phyloP scores from a whole-genome alignment of 495 filamentous ascomycete genomes.

The Aspergillus leporis region DNA sequence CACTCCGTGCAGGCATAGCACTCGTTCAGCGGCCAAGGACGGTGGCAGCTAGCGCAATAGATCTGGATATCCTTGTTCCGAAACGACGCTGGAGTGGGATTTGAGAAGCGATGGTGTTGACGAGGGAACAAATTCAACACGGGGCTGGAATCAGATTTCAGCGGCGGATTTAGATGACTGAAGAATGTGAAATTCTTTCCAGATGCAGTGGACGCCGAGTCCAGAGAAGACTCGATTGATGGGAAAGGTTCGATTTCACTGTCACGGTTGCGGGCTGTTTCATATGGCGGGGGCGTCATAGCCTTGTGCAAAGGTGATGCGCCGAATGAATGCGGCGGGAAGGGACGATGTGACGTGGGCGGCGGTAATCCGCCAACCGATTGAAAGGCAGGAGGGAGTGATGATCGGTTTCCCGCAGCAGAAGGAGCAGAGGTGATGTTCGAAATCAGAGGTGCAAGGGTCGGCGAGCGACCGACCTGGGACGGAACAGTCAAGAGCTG shows the following conservation, averaged over 20 bases:
- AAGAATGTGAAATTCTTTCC: conserved; percentile 68
- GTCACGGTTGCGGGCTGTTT: conserved; percentile 52
- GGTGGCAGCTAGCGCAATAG: conserved; percentile 82
- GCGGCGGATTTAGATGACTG: conserved; percentile 41
- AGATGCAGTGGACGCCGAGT: conserved; percentile 51
- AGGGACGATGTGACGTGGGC: conserved; percentile 46
- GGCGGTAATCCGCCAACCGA: conserved; percentile 35
- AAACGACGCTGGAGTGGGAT: conserved; percentile 46
- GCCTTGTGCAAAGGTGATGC: conserved; percentile 85
- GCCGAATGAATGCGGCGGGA: conserved; percentile 71
- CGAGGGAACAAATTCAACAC: conserved; percentile 43
- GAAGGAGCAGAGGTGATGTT: conserved; percentile 45
- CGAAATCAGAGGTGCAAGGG: conserved; percentile 44
- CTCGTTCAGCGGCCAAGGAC: conserved; percentile 69
- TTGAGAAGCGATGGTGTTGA: conserved; percentile 50
- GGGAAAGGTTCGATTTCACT: conserved; percentile 76
- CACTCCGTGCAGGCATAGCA: conserved; percentile 93
- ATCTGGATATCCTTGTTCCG: conserved; percentile 68
- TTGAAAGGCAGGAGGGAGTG: conserved; percentile 68
- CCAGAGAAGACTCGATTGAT: conserved; percentile 73
- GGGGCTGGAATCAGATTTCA: conserved; percentile 53
- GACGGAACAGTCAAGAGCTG: conserved; percentile 12
- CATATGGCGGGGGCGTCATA: conserved; percentile 75
- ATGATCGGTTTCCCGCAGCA: conserved; percentile 62
- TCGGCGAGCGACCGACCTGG: conserved; percentile 65